Conservation (phyloP, 441 rosid species). For the Gossypium lobatum region DNA sequence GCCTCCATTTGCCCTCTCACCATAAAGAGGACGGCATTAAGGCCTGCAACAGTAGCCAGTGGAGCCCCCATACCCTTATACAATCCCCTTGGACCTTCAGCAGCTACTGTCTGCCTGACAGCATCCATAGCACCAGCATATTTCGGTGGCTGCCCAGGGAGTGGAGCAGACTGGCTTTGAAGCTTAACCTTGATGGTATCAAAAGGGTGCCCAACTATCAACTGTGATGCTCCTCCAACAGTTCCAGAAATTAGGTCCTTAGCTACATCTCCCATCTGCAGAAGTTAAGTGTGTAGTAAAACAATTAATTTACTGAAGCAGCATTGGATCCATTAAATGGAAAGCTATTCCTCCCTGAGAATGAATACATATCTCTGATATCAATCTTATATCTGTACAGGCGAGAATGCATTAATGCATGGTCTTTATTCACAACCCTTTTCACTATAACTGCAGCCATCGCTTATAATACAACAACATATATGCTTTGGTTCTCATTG, state of each 20-base stretch:
- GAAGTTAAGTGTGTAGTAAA: slow-evolving; percentile 1
- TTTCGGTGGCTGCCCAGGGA: slow-evolving; percentile 71
- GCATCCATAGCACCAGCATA: slow-evolving; percentile 81
- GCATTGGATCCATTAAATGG: background rate
- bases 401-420: background rate
- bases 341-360: background rate
- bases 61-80: slow-evolving; percentile 99
- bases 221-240: slow-evolving; percentile 91
- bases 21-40: slow-evolving; percentile 87
- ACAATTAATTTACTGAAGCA: background rate
- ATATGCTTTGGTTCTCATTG: background rate
- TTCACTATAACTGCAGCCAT: background rate
- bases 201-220: slow-evolving; percentile 84
- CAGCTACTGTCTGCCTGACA: slow-evolving; percentile 69
- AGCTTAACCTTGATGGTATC: slow-evolving; percentile 98
- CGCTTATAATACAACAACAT: background rate
- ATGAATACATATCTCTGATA: too few species aligned
- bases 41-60: slow-evolving; percentile 89
- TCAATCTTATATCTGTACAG: background rate
- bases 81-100: slow-evolving; percentile 87
- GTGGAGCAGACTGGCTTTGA: slow-evolving; percentile 83
- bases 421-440: background rate
- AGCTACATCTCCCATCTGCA: slow-evolving; percentile 79
- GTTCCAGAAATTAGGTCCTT: slow-evolving; percentile 90
- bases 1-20: slow-evolving; percentile 93